These are phyloP conservation scores for Hyparrhenia diplandra DNA, from an alignment of 176 grass and related monocot genomes.

Conservation along the genomic window DNA sequence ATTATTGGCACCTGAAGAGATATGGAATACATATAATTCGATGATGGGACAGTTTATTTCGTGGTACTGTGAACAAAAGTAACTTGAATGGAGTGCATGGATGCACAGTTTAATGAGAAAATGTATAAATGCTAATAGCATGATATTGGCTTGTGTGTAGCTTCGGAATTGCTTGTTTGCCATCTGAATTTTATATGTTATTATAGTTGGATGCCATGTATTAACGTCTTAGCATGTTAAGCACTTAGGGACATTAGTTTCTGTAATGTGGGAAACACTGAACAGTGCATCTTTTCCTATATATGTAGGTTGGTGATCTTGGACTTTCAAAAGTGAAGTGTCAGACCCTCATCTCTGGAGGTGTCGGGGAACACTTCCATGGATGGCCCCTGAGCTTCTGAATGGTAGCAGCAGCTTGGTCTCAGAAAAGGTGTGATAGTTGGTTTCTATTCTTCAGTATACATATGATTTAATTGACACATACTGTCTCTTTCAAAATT, in stretches of 20 bases:
- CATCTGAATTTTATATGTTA: constrained; percentile 7
- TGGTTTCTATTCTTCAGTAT: not conserved
- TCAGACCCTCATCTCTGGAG: constrained; percentile 93
- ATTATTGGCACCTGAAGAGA: not conserved
- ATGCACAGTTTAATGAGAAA: not conserved
- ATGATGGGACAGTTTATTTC: not conserved
- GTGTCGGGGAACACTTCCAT: constrained; percentile 92
- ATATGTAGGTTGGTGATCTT: constrained; percentile 87
- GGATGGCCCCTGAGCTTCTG: constrained; percentile 95
- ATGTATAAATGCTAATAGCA: not conserved
- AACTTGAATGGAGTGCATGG: not conserved
- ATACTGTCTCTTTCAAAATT: constrained; percentile 1
- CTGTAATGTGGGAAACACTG: not conserved
- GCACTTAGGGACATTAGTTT: not conserved
- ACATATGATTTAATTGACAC: not conserved
- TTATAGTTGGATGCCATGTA: not conserved
- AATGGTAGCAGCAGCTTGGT: constrained; percentile 87
- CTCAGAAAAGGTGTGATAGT: constrained; percentile 77
- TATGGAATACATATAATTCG: not conserved
- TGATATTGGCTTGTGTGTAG: not conserved
- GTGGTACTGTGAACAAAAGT: not conserved
- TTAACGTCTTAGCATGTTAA: not conserved
- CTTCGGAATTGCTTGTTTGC: not conserved
- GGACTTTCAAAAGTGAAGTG: constrained; percentile 95
- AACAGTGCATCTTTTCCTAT: not conserved